These are phyloP conservation scores for Penicillium tannophilum DNA, from an alignment of 495 filamentous ascomycete species.

Conservation along the genomic window DNA sequence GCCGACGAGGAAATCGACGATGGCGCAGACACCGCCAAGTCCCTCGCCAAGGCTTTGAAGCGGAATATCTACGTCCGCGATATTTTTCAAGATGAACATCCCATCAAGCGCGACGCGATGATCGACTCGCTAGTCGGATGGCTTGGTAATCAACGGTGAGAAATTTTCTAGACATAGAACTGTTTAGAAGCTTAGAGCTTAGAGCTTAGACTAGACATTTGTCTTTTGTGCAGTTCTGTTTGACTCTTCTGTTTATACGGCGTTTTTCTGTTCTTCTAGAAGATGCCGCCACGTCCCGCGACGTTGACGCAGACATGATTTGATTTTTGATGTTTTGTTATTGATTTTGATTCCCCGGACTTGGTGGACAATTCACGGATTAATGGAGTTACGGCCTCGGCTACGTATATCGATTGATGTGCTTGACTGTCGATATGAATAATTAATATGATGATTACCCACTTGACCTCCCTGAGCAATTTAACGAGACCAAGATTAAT, in stretches of 20 bases:
- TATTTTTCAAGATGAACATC: constrained; percentile 18
- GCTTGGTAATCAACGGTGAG: constrained; percentile 5
- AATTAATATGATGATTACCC: background rate
- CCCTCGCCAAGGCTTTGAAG: constrained; percentile 15
- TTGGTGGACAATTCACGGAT: constrained; percentile 5
- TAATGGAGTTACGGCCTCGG: constrained; percentile 17
- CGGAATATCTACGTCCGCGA: constrained; percentile 19
- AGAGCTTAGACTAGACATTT: constrained; percentile 10
- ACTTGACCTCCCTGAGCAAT: background rate
- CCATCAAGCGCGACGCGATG: constrained; percentile 21
- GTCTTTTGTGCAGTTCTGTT: constrained; percentile 1
- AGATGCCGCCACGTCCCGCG: constrained; percentile 4
- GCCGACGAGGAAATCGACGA: background rate
- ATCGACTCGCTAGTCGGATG: constrained; percentile 17
- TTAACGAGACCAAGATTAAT: background rate
- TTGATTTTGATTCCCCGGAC: constrained; percentile 17
- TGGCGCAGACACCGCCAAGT: background rate
- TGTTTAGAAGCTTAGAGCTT: constrained; percentile 3
- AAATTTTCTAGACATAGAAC: constrained; percentile 4
- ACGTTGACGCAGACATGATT: constrained; percentile 27
- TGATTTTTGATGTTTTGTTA: constrained; percentile 7
- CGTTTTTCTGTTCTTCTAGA: constrained; percentile 1
- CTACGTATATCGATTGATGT: constrained; percentile 16
- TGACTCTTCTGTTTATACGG: background rate
- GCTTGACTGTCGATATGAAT: background rate